Base-by-base conservation (phyloP, 225 moss, liverwort and hornwort genomes). In the Rhytidiadelphus loreus region DNA sequence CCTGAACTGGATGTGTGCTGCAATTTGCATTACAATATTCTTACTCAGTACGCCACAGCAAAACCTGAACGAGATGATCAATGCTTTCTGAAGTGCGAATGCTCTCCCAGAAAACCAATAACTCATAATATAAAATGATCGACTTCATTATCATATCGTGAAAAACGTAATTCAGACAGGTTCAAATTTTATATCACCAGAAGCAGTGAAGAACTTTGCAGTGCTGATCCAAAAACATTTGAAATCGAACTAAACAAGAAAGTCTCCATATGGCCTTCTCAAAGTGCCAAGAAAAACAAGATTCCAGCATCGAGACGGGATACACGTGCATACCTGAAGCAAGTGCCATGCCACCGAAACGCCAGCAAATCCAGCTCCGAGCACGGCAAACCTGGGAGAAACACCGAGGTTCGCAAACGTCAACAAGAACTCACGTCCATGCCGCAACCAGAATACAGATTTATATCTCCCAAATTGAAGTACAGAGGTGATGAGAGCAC, bases 311-410 rank as follows among this genome's bases (percentile, higher is more conserved):
- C 17, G 33, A 86, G 43, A 56, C 12, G 65, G 43, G 32, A 30
- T 35, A 78, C 78, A 65, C 5, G 25, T 55, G 86, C 86, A 64
- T 20, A 92, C 98, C 97, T 99, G 99, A 50, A 99, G 95, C 82
- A 99, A 92, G 92, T 99, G 99, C 97, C 99, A 99, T 74, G 99
- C 96, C 69, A 96, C 97, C 87, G 99, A 97, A 69, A 99, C 95
- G 75, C 99, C 99, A 83, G 96, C 99, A 89, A 99, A 99, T 68
- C 97, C 97, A 92, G 96, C 99, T 87, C 99, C 97, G 77, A 99
- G 92, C 69, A 99, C 97, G 55, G 97, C 99, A 91, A 99, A 96
- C 89, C 98, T 98, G 91, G 81, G 7, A 23, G 71, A 84, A 77
- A 72, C 84, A 44, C 57, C 63, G 44, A 17, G 46, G 13, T 50